Evolutionary conservation across 129 eudicot genomes (phyloP).

Genomic region (Helianthus annuus): HanXRQr2.0-SUNRISE NC_035433.2:114087145-114087644

Average conservation of each 20-base stretch:
- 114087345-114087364: conserved; percentile 5
- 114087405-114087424: conserved; percentile 18
- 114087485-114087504: neutral
- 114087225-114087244: conserved; percentile 12
- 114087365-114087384: neutral
- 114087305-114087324: conserved; percentile 31
- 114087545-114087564: neutral
- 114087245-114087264: conserved; percentile 2
- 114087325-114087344: conserved; percentile 21
- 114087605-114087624: conserved; percentile 18
- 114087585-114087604: conserved; percentile 23
- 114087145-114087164: no score
- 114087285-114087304: conserved; percentile 8
- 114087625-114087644: conserved; percentile 4
- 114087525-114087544: neutral
- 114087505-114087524: neutral
- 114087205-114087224: conserved; percentile 17
- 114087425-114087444: conserved; percentile 13
- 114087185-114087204: conserved; percentile 10
- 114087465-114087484: neutral
- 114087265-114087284: neutral
- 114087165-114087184: conserved; percentile 2
- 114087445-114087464: neutral
- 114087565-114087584: neutral
- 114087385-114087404: conserved; percentile 6